Evolutionary conservation across 2,329 filamentous ascomycete genomes (phyloP).

Genomic region (Phoma sp.): DNA sequence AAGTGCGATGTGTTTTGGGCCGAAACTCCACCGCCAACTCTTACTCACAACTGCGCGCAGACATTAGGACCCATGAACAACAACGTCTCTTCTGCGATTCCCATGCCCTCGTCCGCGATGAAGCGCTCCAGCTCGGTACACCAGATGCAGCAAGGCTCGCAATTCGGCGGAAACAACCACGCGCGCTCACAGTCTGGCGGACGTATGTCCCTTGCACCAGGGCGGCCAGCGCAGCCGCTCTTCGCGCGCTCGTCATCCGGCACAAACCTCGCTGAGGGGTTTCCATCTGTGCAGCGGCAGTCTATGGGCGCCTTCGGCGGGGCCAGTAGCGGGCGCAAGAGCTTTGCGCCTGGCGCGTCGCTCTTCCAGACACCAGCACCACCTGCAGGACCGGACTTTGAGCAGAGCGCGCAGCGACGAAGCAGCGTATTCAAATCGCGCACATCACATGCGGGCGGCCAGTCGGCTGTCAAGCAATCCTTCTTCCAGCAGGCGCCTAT

Average conservation of each 20-base stretch:
- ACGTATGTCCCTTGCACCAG: constrained; percentile 82
- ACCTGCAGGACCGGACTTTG: constrained; percentile 55
- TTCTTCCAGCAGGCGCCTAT: constrained; percentile 92
- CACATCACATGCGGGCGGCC: constrained; percentile 70
- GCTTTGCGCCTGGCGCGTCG: constrained; percentile 67
- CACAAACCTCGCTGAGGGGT: constrained; percentile 79
- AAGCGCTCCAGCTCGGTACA: constrained; percentile 87
- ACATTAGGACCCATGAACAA: constrained; percentile 86
- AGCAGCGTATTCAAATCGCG: constrained; percentile 73
- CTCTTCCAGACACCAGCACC: constrained; percentile 54
- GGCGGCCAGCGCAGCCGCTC: constrained; percentile 81
- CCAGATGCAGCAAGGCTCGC: constrained; percentile 64
- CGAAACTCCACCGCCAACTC: constrained; percentile 19
- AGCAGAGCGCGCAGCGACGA: constrained; percentile 68
- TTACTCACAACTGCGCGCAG: constrained; percentile 55
- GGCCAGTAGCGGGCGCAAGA: constrained; percentile 69
- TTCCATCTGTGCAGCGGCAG: constrained; percentile 83
- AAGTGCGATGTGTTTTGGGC: constrained; percentile 45
- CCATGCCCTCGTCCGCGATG: constrained; percentile 90
- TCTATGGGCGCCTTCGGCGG: constrained; percentile 73
- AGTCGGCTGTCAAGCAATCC: constrained; percentile 78
- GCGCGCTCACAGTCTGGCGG: constrained; percentile 82
- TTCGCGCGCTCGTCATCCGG: constrained; percentile 88
- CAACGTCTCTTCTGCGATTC: constrained; percentile 74
- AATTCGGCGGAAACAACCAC: constrained; percentile 71